A percentile compares a stretch with the other conserved stretches of the same genome.
phyloP scores from a whole-genome alignment of 257 asterid genomes.

The Dorcoceras hygrometricum region DNA sequence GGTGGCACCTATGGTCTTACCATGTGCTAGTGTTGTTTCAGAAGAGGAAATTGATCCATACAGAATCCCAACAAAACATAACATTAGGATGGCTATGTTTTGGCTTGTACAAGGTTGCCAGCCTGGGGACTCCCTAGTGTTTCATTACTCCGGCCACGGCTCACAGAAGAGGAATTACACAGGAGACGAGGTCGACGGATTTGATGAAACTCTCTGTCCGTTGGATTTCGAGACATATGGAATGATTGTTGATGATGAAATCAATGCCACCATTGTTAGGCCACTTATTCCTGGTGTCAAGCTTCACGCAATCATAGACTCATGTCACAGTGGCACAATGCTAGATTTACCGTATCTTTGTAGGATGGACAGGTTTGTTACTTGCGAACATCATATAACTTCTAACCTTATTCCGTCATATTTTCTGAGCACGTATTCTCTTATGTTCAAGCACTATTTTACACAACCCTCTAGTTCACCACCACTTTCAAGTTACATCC shows the following conservation, averaged over 20 bases:
- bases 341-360: constrained; percentile 57
- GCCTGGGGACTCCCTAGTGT: constrained; percentile 58
- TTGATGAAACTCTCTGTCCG: constrained; percentile 55
- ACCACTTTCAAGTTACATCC: not conserved
- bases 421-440: not conserved
- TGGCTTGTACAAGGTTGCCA: constrained; percentile 63
- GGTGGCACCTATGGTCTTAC: not conserved
- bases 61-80: constrained; percentile 49
- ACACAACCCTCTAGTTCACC: not conserved
- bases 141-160: constrained; percentile 65
- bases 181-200: constrained; percentile 56
- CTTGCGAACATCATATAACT: not conserved
- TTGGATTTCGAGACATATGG: constrained; percentile 50
- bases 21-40: constrained; percentile 19
- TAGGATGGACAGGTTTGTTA: constrained; percentile 43
- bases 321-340: constrained; percentile 65
- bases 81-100: constrained; percentile 47
- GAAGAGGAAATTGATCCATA: constrained; percentile 46
- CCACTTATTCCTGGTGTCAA: constrained; percentile 54
- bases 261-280: constrained; percentile 51
- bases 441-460: not conserved
- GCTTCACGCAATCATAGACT: constrained; percentile 55
- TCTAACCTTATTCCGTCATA: not conserved
- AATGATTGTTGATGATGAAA: constrained; percentile 54
- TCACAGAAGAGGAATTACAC: constrained; percentile 36